Evolutionary conservation across 768 basidiomycete species (phyloP).

Genomic region (Pulveroboletus frians): DNA sequence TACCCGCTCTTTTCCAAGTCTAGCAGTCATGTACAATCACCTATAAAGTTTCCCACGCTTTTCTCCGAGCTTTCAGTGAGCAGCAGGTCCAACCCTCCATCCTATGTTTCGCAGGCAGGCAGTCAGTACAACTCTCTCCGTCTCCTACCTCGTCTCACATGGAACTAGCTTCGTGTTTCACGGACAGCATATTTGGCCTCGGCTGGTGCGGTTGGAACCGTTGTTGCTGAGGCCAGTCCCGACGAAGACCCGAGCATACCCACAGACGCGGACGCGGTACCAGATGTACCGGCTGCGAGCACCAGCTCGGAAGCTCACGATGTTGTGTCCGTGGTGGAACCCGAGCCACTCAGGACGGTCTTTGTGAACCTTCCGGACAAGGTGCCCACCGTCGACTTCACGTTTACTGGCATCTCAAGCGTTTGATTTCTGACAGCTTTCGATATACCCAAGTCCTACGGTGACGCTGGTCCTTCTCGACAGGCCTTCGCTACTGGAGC

Average conservation of each 20-base stretch:
- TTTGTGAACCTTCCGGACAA: conserved; percentile 24
- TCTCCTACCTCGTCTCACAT: background rate
- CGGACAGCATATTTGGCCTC: conserved; percentile 20
- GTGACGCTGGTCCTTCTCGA: conserved; percentile 69
- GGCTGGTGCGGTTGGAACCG: conserved; percentile 12
- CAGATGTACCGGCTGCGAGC: background rate
- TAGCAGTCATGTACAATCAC: no score
- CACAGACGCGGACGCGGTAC: background rate
- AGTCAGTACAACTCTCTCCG: conserved; percentile 8
- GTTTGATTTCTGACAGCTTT: conserved; percentile 46
- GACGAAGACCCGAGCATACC: conserved; percentile 3
- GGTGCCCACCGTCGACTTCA: conserved; percentile 7
- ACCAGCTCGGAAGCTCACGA: background rate
- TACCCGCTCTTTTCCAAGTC: no score
- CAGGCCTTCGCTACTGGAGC: conserved; percentile 67
- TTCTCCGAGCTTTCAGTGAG: conserved; percentile 2
- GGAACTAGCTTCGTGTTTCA: conserved; percentile 21
- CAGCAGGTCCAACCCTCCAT: background rate
- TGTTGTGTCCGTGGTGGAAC: background rate
- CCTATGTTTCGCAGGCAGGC: conserved; percentile 25
- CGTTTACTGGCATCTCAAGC: background rate
- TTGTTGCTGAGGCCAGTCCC: conserved; percentile 12
- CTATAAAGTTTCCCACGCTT: conserved; percentile 14
- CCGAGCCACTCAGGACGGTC: conserved; percentile 10
- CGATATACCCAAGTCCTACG: conserved; percentile 70